Evolutionary conservation across 352 stramenopile genomes (phyloP).

Genomic region (Globisporangium irregulare): DNA sequence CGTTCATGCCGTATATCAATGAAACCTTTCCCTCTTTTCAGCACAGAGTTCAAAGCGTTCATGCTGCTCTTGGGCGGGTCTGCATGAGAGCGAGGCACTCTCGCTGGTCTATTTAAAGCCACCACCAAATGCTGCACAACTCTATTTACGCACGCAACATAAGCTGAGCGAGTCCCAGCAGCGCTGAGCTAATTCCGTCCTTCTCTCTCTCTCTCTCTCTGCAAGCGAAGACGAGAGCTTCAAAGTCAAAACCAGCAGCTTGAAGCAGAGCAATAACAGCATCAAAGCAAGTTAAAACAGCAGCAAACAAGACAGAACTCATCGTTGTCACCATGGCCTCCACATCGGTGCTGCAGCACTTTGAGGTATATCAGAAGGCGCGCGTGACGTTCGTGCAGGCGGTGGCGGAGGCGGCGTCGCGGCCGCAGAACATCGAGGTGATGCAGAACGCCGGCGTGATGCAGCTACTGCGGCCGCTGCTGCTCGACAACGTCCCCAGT

Average conservation of each 20-base stretch:
- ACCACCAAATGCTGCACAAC: background rate
- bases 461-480: constrained; percentile 90
- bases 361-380: constrained; percentile 95
- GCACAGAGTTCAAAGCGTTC: too few relatives aligned
- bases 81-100: background rate
- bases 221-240: background rate
- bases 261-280: background rate
- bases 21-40: too few relatives aligned
- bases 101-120: background rate
- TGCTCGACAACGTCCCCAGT: constrained; percentile 94
- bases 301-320: too few relatives aligned
- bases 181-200: constrained; percentile 3
- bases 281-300: background rate
- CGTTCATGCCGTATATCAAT: too few relatives aligned
- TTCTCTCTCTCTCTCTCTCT: background rate
- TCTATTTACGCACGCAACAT: background rate
- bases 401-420: constrained; percentile 91
- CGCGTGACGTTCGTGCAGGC: constrained; percentile 94
- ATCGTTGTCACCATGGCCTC: constrained; percentile 50
- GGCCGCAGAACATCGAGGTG: constrained; percentile 95
- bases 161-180: background rate
- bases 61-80: background rate
- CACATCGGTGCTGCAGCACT: constrained; percentile 91
- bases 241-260: background rate
- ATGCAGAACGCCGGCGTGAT: constrained; percentile 96